These are phyloP conservation scores for Mortierella sp. DNA, from an alignment of 371 early-diverging fungal species.

Conservation along the genomic window DNA sequence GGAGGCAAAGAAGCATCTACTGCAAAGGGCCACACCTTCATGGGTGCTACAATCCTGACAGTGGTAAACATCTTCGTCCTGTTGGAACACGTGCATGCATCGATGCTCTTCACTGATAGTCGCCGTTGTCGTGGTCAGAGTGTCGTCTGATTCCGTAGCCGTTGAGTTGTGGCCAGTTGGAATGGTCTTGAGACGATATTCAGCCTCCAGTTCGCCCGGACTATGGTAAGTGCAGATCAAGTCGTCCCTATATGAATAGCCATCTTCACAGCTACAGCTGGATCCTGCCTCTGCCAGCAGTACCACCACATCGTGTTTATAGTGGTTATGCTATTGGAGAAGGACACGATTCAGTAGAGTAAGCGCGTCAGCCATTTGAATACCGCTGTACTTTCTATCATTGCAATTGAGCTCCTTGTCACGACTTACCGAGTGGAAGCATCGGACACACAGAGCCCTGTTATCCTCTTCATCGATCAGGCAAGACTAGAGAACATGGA, in stretches of 20 bases:
- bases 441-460: slow-evolving; percentile 31
- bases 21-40: slow-evolving; percentile 37
- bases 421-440: slow-evolving; percentile 47
- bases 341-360: background rate
- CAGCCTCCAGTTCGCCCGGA: slow-evolving; percentile 7
- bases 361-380: background rate
- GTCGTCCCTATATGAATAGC: slow-evolving; percentile 30
- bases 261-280: slow-evolving; percentile 34
- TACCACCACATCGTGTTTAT: slow-evolving; percentile 32
- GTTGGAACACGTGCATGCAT: slow-evolving; percentile 40
- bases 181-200: slow-evolving; percentile 21
- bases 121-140: background rate
- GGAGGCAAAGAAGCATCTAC: slow-evolving; percentile 47
- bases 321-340: slow-evolving; percentile 34
- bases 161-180: background rate
- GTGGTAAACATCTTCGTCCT: slow-evolving; percentile 51
- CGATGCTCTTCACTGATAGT: background rate
- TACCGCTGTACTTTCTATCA: too few species aligned
- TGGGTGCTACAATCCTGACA: slow-evolving; percentile 51
- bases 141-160: background rate
- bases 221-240: slow-evolving; percentile 31
- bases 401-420: background rate
- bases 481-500: slow-evolving; percentile 27
- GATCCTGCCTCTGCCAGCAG: slow-evolving; percentile 21
- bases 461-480: background rate